Evolutionary conservation across 2,329 filamentous ascomycete species (phyloP), one percentile per base, ranked within the genome.

Genomic region (Colletotrichum ledebouriae): DNA sequence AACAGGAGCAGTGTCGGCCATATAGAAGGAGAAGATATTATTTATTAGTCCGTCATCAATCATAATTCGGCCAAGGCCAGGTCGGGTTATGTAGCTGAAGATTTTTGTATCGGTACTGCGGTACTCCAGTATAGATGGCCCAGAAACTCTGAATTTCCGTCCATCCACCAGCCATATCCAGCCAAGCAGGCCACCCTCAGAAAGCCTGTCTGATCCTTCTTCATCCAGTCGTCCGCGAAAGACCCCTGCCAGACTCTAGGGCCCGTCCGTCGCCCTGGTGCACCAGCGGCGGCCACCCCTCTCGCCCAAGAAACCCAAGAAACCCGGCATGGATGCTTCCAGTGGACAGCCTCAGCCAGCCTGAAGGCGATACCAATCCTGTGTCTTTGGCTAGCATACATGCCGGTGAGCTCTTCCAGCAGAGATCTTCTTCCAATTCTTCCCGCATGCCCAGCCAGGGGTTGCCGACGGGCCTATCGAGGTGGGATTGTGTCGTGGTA

Each of bases 11-110:
- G 9, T 53, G 37, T 58, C 64, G 60, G 65, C 39, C 53, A 22
- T 39, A 0, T 2, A 49, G 11, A 11, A 41, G 25, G 25, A 25
- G 12, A 29, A 58, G 29, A 53, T 55, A 3, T 59, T 33, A 64
- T 68, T 59, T 33, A 64, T 68, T 64, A 59, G 65, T 42, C 53
- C 65, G 64, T 68, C 65, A 64, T 68, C 65, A 68, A 12, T 68
- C 65, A 68, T 6, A 59, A 64, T 59, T 39, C 15, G 49, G 49
- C 49, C 49, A 52, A 29, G 49, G 25, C 49, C 49, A 34, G 25
- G 49, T 33, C 49, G 3, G 49, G 49, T n/a, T 52, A 17, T 17
- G 17, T 17, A 52, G 49, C 49, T 52, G 49, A n/a, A 11, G 33
- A 34, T 17, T 29, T 52, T 25, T 29, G 50, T 55, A 22, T 22